phyloP scores from a whole-genome alignment of 2,329 filamentous ascomycete genomes.

The Colletotrichum liriopes region DNA sequence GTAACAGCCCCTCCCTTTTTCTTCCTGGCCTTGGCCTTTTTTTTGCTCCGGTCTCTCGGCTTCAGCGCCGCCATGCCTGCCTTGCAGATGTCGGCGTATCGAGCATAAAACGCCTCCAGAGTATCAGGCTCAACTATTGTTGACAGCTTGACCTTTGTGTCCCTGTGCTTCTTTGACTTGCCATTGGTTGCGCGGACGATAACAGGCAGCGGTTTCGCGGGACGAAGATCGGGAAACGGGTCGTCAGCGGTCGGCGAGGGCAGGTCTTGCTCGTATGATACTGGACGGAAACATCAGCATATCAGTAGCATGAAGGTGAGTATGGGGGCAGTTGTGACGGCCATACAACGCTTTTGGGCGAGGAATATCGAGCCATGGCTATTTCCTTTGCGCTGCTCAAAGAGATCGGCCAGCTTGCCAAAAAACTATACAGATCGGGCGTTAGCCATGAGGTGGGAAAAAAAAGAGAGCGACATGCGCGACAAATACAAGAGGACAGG shows the following conservation, averaged over 20 bases:
- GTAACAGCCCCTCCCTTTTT: constrained; percentile 63
- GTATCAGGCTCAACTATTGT: constrained; percentile 85
- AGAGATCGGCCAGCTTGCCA: constrained; percentile 76
- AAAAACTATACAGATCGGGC: constrained; percentile 75
- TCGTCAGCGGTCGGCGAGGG: constrained; percentile 59
- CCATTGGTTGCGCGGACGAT: constrained; percentile 90
- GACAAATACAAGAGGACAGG: background rate
- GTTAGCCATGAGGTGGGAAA: background rate
- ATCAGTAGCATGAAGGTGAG: background rate
- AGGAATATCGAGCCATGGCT: constrained; percentile 83
- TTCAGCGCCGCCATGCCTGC: constrained; percentile 89
- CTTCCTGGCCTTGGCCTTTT: constrained; percentile 84
- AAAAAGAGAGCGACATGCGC: constrained; percentile 17
- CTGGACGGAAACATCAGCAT: constrained; percentile 48
- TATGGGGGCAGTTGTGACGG: background rate
- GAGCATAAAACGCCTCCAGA: constrained; percentile 84
- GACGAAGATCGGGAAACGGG: constrained; percentile 73
- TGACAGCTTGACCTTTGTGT: constrained; percentile 80
- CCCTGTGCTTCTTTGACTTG: constrained; percentile 72
- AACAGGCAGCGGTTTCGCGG: constrained; percentile 75
- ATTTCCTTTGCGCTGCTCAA: constrained; percentile 76
- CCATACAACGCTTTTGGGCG: constrained; percentile 82
- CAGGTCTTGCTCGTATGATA: constrained; percentile 61
- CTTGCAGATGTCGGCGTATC: constrained; percentile 94
- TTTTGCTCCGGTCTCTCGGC: constrained; percentile 92